A percentile compares a stretch with the other conserved stretches of the same genome.
These are phyloP conservation scores for Zygotorulaspora mrakii DNA, from an alignment of 1,139 yeast species.

Conservation along the genomic window DNA sequence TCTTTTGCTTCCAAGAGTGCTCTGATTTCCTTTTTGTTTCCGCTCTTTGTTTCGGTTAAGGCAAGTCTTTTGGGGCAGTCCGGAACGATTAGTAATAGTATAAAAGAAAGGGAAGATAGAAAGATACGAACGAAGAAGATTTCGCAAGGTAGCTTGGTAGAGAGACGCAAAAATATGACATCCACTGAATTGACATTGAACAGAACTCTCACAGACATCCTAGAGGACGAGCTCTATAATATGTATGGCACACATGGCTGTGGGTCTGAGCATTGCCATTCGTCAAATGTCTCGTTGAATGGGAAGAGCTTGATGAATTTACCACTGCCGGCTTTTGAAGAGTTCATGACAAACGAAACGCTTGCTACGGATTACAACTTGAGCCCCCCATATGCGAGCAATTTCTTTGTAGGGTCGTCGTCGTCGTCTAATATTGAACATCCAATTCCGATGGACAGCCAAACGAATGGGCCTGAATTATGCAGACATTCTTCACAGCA, in stretches of 20 bases:
- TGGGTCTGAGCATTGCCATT: conserved; percentile 10
- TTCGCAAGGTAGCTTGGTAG: background rate
- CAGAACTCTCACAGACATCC: conserved; percentile 54
- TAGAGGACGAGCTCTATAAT: conserved; percentile 64
- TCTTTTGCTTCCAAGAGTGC: too few species aligned
- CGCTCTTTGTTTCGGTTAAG: conserved; percentile 1
- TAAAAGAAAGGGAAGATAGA: background rate
- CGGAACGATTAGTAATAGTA: conserved; percentile 2
- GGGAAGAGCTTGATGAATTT: conserved; percentile 19
- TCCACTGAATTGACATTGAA: conserved; percentile 34
- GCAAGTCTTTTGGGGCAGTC: conserved; percentile 2
- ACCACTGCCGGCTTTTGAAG: conserved; percentile 16
- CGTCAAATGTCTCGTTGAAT: conserved; percentile 5
- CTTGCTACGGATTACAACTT: conserved; percentile 5
- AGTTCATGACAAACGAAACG: conserved; percentile 8
- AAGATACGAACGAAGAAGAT: background rate
- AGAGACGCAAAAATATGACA: conserved; percentile 19
- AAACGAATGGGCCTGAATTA: background rate
- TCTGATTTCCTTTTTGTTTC: too few species aligned
- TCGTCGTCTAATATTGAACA: background rate
- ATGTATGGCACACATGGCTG: conserved; percentile 29
- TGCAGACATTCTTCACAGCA: conserved; percentile 14
- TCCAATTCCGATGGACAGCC: background rate
- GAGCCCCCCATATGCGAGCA: conserved; percentile 2
- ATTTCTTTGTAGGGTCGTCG: background rate